Evolutionary conservation across 306 rosid species (phyloP).

Genomic region (Trifolium pratense): DNA sequence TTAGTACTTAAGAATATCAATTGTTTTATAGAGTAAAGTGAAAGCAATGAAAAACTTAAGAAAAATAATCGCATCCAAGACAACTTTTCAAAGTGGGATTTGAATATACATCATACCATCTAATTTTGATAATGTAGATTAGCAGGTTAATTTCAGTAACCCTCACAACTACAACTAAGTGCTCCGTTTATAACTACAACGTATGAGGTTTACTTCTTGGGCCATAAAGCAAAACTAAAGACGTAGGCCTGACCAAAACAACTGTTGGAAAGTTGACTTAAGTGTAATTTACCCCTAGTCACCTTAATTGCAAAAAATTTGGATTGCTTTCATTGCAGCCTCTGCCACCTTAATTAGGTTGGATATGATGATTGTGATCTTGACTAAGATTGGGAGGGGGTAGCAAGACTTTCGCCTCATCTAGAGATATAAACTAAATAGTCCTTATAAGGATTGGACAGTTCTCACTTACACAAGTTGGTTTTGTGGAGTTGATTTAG

Average conservation of each 20-base stretch:
- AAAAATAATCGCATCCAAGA: background rate
- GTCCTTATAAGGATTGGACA: background rate
- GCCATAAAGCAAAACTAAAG: background rate
- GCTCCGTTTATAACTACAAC: background rate
- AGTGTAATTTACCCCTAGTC: background rate
- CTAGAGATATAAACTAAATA: background rate
- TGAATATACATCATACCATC: background rate
- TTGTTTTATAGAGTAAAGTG: background rate
- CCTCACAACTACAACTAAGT: constrained; percentile 2
- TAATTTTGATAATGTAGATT: constrained; percentile 15
- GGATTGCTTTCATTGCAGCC: background rate
- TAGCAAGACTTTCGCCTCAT: background rate
- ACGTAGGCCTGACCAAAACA: background rate
- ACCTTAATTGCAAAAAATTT: background rate
- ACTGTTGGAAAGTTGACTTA: background rate
- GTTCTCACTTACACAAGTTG: constrained; percentile 11
- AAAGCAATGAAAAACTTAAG: constrained; percentile 5
- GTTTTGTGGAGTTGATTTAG: background rate
- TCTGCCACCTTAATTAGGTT: background rate
- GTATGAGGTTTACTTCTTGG: background rate
- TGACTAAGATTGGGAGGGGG: background rate
- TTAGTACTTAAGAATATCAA: constrained; percentile 23
- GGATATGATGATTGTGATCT: background rate
- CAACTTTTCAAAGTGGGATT: constrained; percentile 15
- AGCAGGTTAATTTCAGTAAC: constrained; percentile 16